Evolutionary conservation across 108 stramenopile genomes (phyloP), one percentile per base, ranked within the genome.

Genomic region (Skeletonema grethae): DNA sequence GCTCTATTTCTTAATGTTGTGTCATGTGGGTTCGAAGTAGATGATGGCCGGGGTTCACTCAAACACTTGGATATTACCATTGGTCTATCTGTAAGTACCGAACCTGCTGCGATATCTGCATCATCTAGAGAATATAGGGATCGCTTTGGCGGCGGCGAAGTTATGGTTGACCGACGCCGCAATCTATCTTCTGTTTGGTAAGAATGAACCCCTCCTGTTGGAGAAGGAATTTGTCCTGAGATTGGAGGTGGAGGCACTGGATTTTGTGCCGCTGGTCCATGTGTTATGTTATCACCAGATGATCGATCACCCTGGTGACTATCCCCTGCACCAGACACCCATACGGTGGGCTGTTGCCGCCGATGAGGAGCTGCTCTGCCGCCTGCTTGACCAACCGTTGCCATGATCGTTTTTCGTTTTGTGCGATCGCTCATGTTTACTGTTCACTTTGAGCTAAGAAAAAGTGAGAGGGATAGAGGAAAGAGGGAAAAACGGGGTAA

Each of bases 81-180:
- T 28, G 25, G 25, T 53, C 50, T 22, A 53, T 22, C 50, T 30
- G 5, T 43, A 15, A 28, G 25, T 28, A 28, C 25, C 0, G 72
- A 57, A 41, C 73, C 80, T 1, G 80, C 80, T 0, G 73, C 80
- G 7, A 62, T 55, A 30, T 81, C 73, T 57, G 80, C 80, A 59
- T 81, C 72, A 41, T 80, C 79, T 5, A 72, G 43, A n/a, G 59
- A 71, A 15, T 38, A 46, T 35, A 29, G 5, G 16, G 53, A 1
- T 22, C 22, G 63, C 53, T 25, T 53, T 22, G 50, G 22, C 50
- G 50, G 22, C 22, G 50, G 50, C 6, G 50, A 24, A 2, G 50
- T 53, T 8, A 53, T 53, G 0, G 0, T 15, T 28, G 46, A 46
- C 2, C 64, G 76, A 65, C 66, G 69, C 12, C 64, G 22, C 35